Base-by-base conservation (phyloP, 2,329 filamentous ascomycete species). In the Gyromitra esculenta region DNA sequence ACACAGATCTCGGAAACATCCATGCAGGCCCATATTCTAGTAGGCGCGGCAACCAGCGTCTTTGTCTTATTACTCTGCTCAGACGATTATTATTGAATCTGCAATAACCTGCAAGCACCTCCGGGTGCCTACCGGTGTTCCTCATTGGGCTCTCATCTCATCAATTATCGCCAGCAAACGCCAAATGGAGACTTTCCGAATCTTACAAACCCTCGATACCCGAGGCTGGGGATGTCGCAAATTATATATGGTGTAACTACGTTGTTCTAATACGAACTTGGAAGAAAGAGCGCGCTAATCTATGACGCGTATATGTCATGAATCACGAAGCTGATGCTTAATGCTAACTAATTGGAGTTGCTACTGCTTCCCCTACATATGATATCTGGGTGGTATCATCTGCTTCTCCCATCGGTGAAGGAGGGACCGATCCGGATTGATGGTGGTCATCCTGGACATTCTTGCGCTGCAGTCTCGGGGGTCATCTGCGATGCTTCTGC, bases 361-460 rank as follows among this genome's bases (percentile, higher is more conserved):
- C 39, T 74, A 25, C 64, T 69, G 54, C 31, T 52, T 21, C 50
- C 63, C 41, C 45, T 63, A 74, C 64, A 74, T 63, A 74, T 74
- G 54, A 63, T 66, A 62, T 57, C 25, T 39, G n/a, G 37, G 50
- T 15, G 31, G 48, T 41, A 75, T 75, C 72, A 75, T 75, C 72
- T 75, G 72, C 65, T 70, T 56, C 45, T 52, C 35, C 56, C 39
- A 7, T 56, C 48, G 48, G 52, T 65, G 52, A 59, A 65, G 48
- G 67, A 56, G 48, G 56, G 43, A 56, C n/a, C 5, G 25, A 41
- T 52, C 35, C 18, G 13, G 37, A 45, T n/a, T 60, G 54, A 11
- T 73, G 71, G 72, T 75, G 72, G 72, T 75, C 72, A 75, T 75
- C 66, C 57, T 57, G 45, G 57, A 64, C 45, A 62, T 43, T 62